A percentile compares a stretch with the other conserved stretches of the same genome.
These are phyloP conservation scores for Hymenoscyphus linearis DNA, from an alignment of 2,329 filamentous ascomycete species.

Conservation along the genomic window DNA sequence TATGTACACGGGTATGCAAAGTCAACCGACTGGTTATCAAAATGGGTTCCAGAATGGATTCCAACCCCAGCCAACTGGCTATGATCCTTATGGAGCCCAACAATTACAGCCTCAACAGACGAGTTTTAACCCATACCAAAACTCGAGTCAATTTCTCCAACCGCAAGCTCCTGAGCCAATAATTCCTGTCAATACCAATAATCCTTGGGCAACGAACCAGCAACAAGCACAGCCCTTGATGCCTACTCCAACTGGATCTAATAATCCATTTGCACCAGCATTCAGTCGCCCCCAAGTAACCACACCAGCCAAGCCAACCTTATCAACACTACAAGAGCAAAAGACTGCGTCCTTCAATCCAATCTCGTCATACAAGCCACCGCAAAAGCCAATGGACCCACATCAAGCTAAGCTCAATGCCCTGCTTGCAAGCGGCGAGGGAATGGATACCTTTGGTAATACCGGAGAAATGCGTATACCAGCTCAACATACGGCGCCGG, in stretches of 20 bases:
- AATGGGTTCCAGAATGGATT: slow-evolving; percentile 68
- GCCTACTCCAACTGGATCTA: slow-evolving; percentile 87
- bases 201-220: slow-evolving; percentile 75
- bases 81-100: slow-evolving; percentile 64
- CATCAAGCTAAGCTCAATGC: slow-evolving; percentile 77
- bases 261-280: slow-evolving; percentile 90
- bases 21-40: slow-evolving; percentile 55
- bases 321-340: slow-evolving; percentile 77
- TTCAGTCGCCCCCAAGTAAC: slow-evolving; percentile 55
- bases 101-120: slow-evolving; percentile 38
- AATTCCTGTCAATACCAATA: slow-evolving; percentile 79
- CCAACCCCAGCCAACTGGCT: slow-evolving; percentile 61
- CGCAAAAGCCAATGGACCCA: slow-evolving; percentile 52
- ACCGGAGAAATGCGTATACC: slow-evolving; percentile 94
- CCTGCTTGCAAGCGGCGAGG: slow-evolving; percentile 80
- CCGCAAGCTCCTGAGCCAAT: slow-evolving; percentile 48
- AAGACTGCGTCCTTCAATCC: slow-evolving; percentile 63
- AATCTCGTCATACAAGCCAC: slow-evolving; percentile 41
- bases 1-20: slow-evolving; percentile 46
- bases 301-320: slow-evolving; percentile 59
- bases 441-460: slow-evolving; percentile 96
- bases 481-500: slow-evolving; percentile 91
- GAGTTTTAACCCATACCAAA: slow-evolving; percentile 49
- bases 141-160: slow-evolving; percentile 34
- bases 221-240: slow-evolving; percentile 58